phyloP scores from a whole-genome alignment of 192 early-diverging fungal species.

The Rhizophagus clarus region DNA sequence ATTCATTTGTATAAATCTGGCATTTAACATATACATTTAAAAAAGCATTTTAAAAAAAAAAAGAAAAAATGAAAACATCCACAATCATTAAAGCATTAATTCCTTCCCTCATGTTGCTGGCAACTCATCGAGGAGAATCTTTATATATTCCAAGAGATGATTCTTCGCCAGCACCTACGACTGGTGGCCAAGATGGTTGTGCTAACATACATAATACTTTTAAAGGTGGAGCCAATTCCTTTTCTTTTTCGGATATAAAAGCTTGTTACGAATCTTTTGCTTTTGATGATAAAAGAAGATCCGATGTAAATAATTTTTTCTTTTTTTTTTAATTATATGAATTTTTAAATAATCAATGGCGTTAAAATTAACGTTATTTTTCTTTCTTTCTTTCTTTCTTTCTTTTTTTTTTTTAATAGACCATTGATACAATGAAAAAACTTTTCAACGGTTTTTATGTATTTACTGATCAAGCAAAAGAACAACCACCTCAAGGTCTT shows the following conservation, averaged over 20 bases:
- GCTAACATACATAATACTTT: slow-evolving; percentile 9
- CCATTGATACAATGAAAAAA: slow-evolving; percentile 2
- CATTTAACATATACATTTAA: background rate
- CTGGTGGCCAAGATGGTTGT: background rate
- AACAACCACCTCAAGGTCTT: background rate
- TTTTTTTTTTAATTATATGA: too few relatives aligned
- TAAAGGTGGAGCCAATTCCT: background rate
- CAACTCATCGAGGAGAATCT: slow-evolving; percentile 1
- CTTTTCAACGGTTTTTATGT: background rate
- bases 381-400: too few relatives aligned
- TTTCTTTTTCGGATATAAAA: background rate
- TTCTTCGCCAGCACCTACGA: background rate
- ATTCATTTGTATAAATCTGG: background rate
- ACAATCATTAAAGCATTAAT: background rate
- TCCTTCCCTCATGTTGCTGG: slow-evolving; percentile 12
- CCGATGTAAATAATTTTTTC: background rate
- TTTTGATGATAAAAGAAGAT: slow-evolving; percentile 13
- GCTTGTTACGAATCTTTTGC: slow-evolving; percentile 14
- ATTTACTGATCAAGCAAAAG: background rate
- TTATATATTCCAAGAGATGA: background rate
- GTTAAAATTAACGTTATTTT: background rate
- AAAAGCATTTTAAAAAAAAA: background rate
- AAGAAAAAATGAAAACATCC: background rate
- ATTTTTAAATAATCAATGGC: background rate
- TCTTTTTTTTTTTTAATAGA: background rate